Evolutionary conservation across 805 yeast species (phyloP).

Genomic region (Kuraishia ogatae): DNA sequence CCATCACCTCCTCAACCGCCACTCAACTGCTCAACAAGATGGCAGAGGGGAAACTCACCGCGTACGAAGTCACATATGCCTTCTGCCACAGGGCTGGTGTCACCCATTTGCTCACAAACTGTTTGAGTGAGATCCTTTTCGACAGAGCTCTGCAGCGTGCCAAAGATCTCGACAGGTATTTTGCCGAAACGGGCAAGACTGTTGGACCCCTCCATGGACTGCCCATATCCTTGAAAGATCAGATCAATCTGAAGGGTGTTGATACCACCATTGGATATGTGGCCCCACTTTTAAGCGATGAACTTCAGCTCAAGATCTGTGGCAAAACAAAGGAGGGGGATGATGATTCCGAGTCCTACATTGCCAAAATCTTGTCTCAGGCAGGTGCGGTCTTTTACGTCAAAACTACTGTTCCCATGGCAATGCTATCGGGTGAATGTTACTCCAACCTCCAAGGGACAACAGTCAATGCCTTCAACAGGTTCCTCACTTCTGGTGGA

Average conservation of each 20-base stretch:
- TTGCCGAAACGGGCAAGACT: constrained; percentile 7
- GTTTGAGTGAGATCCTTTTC: constrained; percentile 16
- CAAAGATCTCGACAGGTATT: constrained; percentile 10
- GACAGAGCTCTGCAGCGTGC: constrained; percentile 16
- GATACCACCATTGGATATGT: constrained; percentile 13
- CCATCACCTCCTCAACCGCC: constrained; percentile 14
- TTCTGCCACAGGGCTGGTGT: constrained; percentile 21
- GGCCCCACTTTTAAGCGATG: constrained; percentile 8
- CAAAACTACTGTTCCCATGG: constrained; percentile 50
- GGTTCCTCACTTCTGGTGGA: constrained; percentile 50
- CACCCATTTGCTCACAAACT: constrained; percentile 17
- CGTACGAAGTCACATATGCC: constrained; percentile 13
- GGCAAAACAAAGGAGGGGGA: constrained; percentile 4
- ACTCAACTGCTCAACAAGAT: constrained; percentile 7
- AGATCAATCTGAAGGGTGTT: constrained; percentile 28
- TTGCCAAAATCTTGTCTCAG: constrained; percentile 12
- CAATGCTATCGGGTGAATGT: constrained; percentile 53
- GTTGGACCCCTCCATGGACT: constrained; percentile 17
- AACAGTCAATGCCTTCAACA: constrained; percentile 41
- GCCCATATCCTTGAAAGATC: constrained; percentile 48
- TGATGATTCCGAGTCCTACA: constrained; percentile 18
- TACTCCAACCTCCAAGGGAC: constrained; percentile 41
- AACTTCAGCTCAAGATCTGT: constrained; percentile 9
- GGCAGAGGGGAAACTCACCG: constrained; percentile 9
- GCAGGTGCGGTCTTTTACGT: constrained; percentile 34